Base-by-base conservation (phyloP, 2,329 filamentous ascomycete species). In the Pestalotiopsis sp. region DNA sequence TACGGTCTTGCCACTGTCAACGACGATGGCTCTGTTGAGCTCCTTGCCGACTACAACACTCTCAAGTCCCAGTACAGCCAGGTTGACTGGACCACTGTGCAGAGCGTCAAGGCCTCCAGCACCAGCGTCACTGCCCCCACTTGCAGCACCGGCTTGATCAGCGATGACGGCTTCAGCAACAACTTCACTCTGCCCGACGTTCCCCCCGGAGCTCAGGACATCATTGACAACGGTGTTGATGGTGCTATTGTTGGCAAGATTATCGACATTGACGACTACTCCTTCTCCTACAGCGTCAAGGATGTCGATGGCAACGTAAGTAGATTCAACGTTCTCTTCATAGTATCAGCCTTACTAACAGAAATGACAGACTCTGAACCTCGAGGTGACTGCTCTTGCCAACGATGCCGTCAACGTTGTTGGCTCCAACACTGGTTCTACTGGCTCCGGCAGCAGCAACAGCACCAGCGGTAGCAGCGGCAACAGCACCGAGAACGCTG, bases 211-310 rank as follows among this genome's bases (percentile, higher is more conserved):
- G 91, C 90, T 52, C 84, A 90, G 70, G 85, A 87, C 60, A 85
- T 97, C 75, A 95, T 98, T 77, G 85, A 93, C 73, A 89, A 92
- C 63, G 95, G 95, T 71, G 88, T 97, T 70, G 82, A 80, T 63
- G 88, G 87, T 71, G 87, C 90, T 68, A 89, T 90, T 52, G 81
- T 78, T 14, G 92, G 91, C 74, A 88, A 91, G 81, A 80, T 97
- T 66, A 86, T 97, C 71, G 79, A 88, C 71, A 86, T 97, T 74
- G 83, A 86, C 64, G 86, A 88, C 73, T 87, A 93, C 72, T 85
- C 85, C 45, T 88, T 94, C 68, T 78, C 75, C 65, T 75, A 84
- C 70, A 74, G 75, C 31, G 82, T 86, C 74, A 78, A 74, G 68
- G 81, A 83, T 70, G 75, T 78, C 4, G 75, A 82, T 41, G 84